These are phyloP conservation scores for Scleromitrula shiraiana DNA, from an alignment of 2,329 filamentous ascomycete species.

Conservation along the genomic window DNA sequence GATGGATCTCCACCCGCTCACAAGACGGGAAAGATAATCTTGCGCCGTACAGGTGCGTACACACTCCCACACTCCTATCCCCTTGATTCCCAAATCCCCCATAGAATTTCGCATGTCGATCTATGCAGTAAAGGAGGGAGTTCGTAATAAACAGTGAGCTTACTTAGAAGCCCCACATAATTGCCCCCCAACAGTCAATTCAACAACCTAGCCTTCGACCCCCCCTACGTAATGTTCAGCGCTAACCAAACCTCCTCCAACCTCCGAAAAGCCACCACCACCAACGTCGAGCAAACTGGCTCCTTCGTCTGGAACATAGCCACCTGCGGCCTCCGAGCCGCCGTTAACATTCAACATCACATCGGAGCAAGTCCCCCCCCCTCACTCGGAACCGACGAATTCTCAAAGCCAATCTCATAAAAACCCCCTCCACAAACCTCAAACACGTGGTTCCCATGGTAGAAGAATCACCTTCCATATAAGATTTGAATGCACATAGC, in stretches of 20 bases:
- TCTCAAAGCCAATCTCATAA: constrained; percentile 42
- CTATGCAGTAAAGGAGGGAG: neutral
- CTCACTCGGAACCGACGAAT: constrained; percentile 49
- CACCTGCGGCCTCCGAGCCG: constrained; percentile 46
- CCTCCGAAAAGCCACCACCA: constrained; percentile 47
- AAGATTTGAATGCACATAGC: constrained; percentile 50
- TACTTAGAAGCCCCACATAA: neutral
- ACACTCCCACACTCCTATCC: too few species aligned
- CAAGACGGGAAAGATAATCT: constrained; percentile 42
- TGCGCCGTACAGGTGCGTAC: constrained; percentile 39
- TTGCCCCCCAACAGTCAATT: constrained; percentile 37
- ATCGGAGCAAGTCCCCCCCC: constrained; percentile 41
- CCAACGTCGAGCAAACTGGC: constrained; percentile 47
- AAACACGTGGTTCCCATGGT: constrained; percentile 43
- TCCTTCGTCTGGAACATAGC: constrained; percentile 53
- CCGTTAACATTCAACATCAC: constrained; percentile 50
- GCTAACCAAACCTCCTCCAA: constrained; percentile 44
- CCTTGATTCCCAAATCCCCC: too few species aligned
- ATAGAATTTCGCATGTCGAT: too few species aligned
- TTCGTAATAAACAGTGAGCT: too few species aligned
- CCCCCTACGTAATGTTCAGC: constrained; percentile 54
- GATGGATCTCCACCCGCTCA: constrained; percentile 53
- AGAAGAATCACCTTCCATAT: constrained; percentile 43
- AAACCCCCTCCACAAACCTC: constrained; percentile 35
- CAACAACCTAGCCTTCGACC: constrained; percentile 55